Percentiles rank a stretch among this genome's conserved stretches.
Evolutionary conservation across 805 yeast genomes (phyloP).

Genomic region (Suhomyces vadensis): DNA sequence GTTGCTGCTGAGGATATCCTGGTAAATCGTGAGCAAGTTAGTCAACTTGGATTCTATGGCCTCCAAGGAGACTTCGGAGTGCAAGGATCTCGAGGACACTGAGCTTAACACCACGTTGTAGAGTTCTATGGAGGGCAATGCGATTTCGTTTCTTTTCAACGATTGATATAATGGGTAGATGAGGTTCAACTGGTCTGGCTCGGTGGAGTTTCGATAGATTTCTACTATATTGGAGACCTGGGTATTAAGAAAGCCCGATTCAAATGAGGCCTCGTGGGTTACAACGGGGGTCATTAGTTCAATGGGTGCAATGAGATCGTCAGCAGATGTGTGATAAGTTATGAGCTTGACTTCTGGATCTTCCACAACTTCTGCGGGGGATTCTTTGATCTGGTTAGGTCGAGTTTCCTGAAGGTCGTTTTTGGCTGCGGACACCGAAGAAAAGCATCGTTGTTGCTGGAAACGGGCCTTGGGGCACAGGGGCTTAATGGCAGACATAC

Average conservation of each 20-base stretch:
- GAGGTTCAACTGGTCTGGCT: slow-evolving; percentile 28
- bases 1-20: slow-evolving; percentile 55
- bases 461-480: slow-evolving; percentile 6
- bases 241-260: slow-evolving; percentile 18
- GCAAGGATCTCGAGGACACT: slow-evolving; percentile 49
- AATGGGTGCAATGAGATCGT: background rate
- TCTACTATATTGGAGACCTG: slow-evolving; percentile 22
- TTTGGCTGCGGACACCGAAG: slow-evolving; percentile 3
- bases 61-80: slow-evolving; percentile 25
- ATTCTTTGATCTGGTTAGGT: background rate
- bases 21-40: slow-evolving; percentile 63
- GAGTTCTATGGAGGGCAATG: slow-evolving; percentile 49
- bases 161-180: slow-evolving; percentile 45
- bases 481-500: slow-evolving; percentile 19
- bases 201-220: slow-evolving; percentile 15
- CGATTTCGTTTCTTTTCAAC: slow-evolving; percentile 35
- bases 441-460: slow-evolving; percentile 6
- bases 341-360: background rate
- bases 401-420: background rate
- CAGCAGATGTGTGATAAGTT: background rate
- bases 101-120: slow-evolving; percentile 60
- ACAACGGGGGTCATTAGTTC: background rate
- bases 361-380: background rate
- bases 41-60: slow-evolving; percentile 63
- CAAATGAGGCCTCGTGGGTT: slow-evolving; percentile 16